Evolutionary conservation across 495 filamentous ascomycete species (phyloP), one percentile per base, ranked within the genome.

Genomic region (Hypoxylon trugodes): DNA sequence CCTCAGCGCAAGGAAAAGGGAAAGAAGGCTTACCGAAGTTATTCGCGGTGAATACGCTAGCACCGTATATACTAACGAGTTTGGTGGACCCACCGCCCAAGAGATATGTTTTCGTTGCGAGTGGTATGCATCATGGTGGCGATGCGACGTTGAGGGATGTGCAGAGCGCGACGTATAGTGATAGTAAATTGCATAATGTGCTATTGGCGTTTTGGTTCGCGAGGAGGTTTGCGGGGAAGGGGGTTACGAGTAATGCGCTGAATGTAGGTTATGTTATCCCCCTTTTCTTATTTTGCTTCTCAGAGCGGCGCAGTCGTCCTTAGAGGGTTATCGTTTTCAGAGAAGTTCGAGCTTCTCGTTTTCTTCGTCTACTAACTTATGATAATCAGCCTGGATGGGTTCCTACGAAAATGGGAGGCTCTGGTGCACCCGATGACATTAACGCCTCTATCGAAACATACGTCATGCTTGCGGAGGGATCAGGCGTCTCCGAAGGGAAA

Each of bases 391-490:
- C 86, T 4, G 86, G 86, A 2, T 88, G 86, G 86, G 84, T 88
- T 36, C 73, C 79, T 56, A 89, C 86, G 6, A 82, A 84, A 69
- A 83, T 88, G 84, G 85, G 86, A 7, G 84, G 85, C 0, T 50
- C 53, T 10, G 73, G 69, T 47, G 86, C 85, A 0, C 65, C 78
- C 2, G 75, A 81, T 2, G 71, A 76, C n/a, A 65, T 79, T 42
- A 64, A 75, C n/a, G 76, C 80, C 49, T 79, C 81, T 7, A 69
- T 82, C 1, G 73, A 73, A 3, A 75, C 76, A 1, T 76, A 82
- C 61, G 77, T 78, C 4, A 73, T 80, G 43, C 76, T 80, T 37
- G 80, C 78, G 0, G 69, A 75, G 51, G 81, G 79, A 0, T 47
- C 77, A 1, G 70, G 71, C 5, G 33, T 64, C n/a, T 59, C 69